Evolutionary conservation across 1,139 yeast genomes (phyloP), one percentile per base, ranked within the genome.

Genomic region (Suhomyces guaymorum): DNA sequence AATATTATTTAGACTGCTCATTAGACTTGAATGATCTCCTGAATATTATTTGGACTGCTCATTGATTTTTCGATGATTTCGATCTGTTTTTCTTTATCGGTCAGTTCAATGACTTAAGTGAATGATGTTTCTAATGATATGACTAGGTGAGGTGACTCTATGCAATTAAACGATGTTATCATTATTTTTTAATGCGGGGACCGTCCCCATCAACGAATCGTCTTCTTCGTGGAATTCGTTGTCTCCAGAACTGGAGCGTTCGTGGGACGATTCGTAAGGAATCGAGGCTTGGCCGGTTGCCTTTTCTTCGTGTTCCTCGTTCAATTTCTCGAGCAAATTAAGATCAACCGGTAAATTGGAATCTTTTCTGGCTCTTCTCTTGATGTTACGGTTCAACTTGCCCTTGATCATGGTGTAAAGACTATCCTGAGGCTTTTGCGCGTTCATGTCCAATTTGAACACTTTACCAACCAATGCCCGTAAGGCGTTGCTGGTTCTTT

Each of bases 311-410:
- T 28, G 15, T 13, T 39, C 38, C 19, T 28, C 30, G 37, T 30
- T 45, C 49, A 28, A 40, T 42, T 48, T 65, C 64, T 41, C 66
- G 70, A 36, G 62, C 43, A 39, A 31, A 23, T 63, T 68, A 27
- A 67, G 54, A 30, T 59, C 54, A 12, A 52, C 52, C 2, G 75
- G 78, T 37, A 77, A 54, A 49, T 77, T 77, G 18, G 79, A 73
- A 51, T 77, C 82, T 54, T 77, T 77, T 57, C 82, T 71, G 38
- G 66, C 57, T 51, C 79, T 66, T 43, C 64, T 66, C 49, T 63
- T 65, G 34, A 52, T 50, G 37, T 30, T 43, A 15, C 15, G 26
- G 23, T 31, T 39, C 24, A 46, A 29, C 33, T 46, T 46, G 21
- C 23, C 33, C 11, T 38, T 38, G 28, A 38, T 33, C 12, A 32